phyloP scores from a whole-genome alignment of 306 rosid species.

The Gastrolobium villosum region DNA sequence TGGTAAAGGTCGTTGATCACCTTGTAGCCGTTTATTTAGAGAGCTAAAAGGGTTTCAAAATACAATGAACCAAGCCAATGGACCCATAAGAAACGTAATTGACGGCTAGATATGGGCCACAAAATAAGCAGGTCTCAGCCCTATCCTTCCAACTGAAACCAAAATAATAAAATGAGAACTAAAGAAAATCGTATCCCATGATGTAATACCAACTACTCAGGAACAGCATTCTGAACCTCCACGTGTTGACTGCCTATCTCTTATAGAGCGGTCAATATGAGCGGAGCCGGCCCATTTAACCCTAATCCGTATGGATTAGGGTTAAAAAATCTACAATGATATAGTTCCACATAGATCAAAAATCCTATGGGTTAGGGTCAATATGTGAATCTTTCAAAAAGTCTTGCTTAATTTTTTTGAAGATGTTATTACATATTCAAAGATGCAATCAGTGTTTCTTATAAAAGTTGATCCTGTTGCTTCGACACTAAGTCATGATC shows the following conservation, averaged over 20 bases:
- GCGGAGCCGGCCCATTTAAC: too few relatives aligned
- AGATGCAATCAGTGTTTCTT: too few relatives aligned
- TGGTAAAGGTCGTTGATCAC: background rate
- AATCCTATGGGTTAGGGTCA: too few relatives aligned
- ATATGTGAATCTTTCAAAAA: too few relatives aligned
- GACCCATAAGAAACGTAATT: slow-evolving; percentile 65
- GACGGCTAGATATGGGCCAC: slow-evolving; percentile 68
- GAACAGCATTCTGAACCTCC: slow-evolving; percentile 28
- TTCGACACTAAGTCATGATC: too few relatives aligned
- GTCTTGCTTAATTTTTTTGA: too few relatives aligned
- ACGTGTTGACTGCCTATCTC: slow-evolving; percentile 46
- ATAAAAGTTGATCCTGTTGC: too few relatives aligned
- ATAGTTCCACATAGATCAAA: too few relatives aligned
- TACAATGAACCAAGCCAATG: slow-evolving; percentile 27
- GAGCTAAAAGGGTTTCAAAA: background rate
- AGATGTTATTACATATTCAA: too few relatives aligned
- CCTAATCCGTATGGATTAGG: too few relatives aligned
- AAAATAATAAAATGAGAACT: background rate
- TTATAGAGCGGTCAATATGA: background rate
- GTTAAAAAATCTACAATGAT: too few relatives aligned
- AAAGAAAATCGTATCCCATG: background rate
- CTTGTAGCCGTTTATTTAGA: background rate
- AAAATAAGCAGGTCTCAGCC: slow-evolving; percentile 35
- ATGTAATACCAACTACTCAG: slow-evolving; percentile 19
- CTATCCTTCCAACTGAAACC: slow-evolving; percentile 1